Evolutionary conservation across 192 early-diverging fungal genomes (phyloP), one percentile per base, ranked within the genome.

Genomic region (Backusella sp.): DNA sequence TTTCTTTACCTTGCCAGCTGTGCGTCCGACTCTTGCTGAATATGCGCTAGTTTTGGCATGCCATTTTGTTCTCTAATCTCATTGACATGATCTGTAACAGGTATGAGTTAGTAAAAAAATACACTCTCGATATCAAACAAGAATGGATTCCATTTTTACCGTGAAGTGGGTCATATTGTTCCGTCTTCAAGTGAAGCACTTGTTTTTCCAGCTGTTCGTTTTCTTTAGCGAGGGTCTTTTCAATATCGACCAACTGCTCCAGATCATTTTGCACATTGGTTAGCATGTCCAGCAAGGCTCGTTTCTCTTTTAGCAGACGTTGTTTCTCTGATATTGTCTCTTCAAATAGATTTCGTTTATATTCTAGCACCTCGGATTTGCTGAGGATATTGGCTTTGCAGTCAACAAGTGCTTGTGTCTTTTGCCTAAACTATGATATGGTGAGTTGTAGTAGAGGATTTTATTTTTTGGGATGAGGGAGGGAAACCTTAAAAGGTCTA

Each of bases 1-100:
- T 1, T n/a, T 8, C 44, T 35, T 77, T 79, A 77, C 68, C 70
- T 80, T 41, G 82, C 78, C 41, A 83, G 39, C 44, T 80, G 70
- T 14, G 72, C 74, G 42, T 83, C 82, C 32, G 77, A 52, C 32
- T 83, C 82, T 35, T 83, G 78, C 44, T 83, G 78, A 12, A 83
- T 52, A 73, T 79, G 72, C 2, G 82, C 78, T 46, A 83, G 44
- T 67, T 67, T 68, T 19, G 67, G 21, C 34, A 83, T 39, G 9
- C 82, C 82, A 23, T 72, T 72, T 15, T 65, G 44, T 46, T 19
- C 39, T 17, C 82, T 70, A 19, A 80, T 32, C 32, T 53, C 34
- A 66, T 83, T 79, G 4, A 83, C 79, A 34, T 80, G 46, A 6
- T 79, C 82, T 83, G 74, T 41, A 11, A 11, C 11, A 3, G 12